Evolutionary conservation across 805 yeast genomes (phyloP), one percentile per base, ranked within the genome.

Genomic region (Wickerhamomyces chambardii): DNA sequence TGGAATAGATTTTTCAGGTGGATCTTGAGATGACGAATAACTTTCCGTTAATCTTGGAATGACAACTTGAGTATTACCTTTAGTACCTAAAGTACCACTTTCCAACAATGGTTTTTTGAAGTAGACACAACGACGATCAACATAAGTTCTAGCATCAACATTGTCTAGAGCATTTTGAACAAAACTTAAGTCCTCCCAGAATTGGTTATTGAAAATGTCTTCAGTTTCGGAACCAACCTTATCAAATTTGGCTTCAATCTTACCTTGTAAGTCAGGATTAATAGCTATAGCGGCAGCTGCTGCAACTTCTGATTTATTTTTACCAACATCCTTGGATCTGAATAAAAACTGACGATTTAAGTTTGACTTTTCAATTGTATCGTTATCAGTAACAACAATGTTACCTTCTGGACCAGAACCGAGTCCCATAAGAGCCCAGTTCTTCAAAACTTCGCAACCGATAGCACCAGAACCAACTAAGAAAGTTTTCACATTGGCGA

Each of bases 381-480:
- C 98, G 55, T 80, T 92, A 61, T 90, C 98, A 18, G 98, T 92
- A 32, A 92, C 80, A 35, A 64, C 61, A 40, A 92, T 84, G 48
- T 75, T 72, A 50, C 98, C 98, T 4, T 82, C 59, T 28, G 89
- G 85, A 29, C 97, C 97, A 17, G 95, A 71, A 26, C 95, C 97
- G 35, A 92, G 64, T 31, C 98, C 98, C 75, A 89, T 71, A 73
- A 92, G 72, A 5, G 98, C 96, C 97, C 97, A 92, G 55, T 86
- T 89, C 63, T 92, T 92, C 51, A 92, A 69, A 89, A 92, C 90
- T 63, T 92, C 98, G 66, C 98, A 92, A 28, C 98, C 98, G 66
- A 92, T 92, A 15, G 98, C 98, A 56, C 98, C 98, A 2, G 97
- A 71, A 31, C 98, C 98, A 29, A 92, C 98, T 45, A 92, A 66